These are phyloP conservation scores for Fusarium sp. DNA, from an alignment of 2,329 filamentous ascomycete genomes.

Conservation along the genomic window DNA sequence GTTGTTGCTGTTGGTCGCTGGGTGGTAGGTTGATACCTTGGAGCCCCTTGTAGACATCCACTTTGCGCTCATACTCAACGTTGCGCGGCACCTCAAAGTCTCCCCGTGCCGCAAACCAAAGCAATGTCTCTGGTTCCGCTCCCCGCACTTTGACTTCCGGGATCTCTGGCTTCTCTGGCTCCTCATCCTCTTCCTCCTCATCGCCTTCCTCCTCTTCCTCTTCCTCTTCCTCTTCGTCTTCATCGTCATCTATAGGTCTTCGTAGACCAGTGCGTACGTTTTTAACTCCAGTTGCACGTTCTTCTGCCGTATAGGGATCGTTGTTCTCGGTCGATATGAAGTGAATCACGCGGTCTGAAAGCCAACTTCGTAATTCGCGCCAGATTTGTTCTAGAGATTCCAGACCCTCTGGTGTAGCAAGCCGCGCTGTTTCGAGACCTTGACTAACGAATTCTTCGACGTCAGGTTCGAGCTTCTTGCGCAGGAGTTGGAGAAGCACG, in stretches of 20 bases:
- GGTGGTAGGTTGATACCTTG: conserved; percentile 52
- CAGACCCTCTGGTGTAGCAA: conserved; percentile 58
- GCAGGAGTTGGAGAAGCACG: conserved; percentile 76
- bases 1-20: conserved; percentile 14
- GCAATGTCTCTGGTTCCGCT: conserved; percentile 59
- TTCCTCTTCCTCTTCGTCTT: conserved; percentile 68
- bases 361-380: conserved; percentile 59
- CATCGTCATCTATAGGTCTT: conserved; percentile 63
- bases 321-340: conserved; percentile 58
- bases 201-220: conserved; percentile 61
- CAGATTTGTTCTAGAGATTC: conserved; percentile 66
- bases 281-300: conserved; percentile 73
- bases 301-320: conserved; percentile 79
- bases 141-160: conserved; percentile 49
- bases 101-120: conserved; percentile 60
- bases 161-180: conserved; percentile 11
- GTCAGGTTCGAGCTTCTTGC: conserved; percentile 85
- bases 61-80: conserved; percentile 57
- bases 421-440: conserved; percentile 63
- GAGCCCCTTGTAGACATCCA: conserved; percentile 48
- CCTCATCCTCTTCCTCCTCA: conserved; percentile 7
- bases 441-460: conserved; percentile 79
- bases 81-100: conserved; percentile 60
- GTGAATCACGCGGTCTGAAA: conserved; percentile 54
- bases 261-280: conserved; percentile 78